These are phyloP conservation scores for Phylloboletellus chloephorus DNA, from an alignment of 1,284 basidiomycete genomes.

Conservation along the genomic window DNA sequence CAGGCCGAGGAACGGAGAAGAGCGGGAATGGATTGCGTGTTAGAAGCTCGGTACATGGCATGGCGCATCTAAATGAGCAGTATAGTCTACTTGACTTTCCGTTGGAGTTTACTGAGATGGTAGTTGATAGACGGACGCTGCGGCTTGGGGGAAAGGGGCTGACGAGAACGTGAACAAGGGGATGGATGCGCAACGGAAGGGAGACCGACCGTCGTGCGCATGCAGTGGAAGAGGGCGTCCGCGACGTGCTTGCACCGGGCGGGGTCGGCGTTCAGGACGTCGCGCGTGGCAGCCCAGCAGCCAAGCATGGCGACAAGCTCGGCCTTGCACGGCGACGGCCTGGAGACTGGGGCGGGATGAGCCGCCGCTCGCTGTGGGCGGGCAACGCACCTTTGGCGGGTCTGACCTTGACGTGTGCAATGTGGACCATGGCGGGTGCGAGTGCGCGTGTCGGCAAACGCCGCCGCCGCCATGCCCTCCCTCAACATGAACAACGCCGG, in stretches of 20 bases:
- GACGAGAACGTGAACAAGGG: slow-evolving; percentile 7
- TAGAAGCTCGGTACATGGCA: slow-evolving; percentile 16
- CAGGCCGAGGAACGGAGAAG: no score
- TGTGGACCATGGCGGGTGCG: slow-evolving; percentile 44
- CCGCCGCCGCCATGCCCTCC: slow-evolving; percentile 33
- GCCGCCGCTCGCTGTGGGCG: no score
- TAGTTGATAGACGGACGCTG: slow-evolving; percentile 79
- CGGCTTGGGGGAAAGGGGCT: slow-evolving; percentile 60
- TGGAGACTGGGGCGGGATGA: no score
- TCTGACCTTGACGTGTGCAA: slow-evolving; percentile 75
- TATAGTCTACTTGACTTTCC: slow-evolving; percentile 55
- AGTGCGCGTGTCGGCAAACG: slow-evolving; percentile 8
- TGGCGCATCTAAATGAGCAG: slow-evolving; percentile 19
- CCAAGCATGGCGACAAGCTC: slow-evolving; percentile 82
- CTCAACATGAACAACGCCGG: slow-evolving; percentile 86
- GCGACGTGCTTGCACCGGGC: slow-evolving; percentile 60
- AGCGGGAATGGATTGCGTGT: no score
- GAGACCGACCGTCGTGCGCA: slow-evolving; percentile 73
- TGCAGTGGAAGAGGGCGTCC: slow-evolving; percentile 73
- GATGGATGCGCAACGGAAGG: background rate
- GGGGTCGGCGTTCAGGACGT: slow-evolving; percentile 54
- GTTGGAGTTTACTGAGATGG: slow-evolving; percentile 73
- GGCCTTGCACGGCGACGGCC: slow-evolving; percentile 33
- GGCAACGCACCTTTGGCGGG: slow-evolving; percentile 67
- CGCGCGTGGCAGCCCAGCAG: slow-evolving; percentile 85